Base-by-base conservation (phyloP, 352 stramenopile species). In the Pseudoperonospora humuli region DNA sequence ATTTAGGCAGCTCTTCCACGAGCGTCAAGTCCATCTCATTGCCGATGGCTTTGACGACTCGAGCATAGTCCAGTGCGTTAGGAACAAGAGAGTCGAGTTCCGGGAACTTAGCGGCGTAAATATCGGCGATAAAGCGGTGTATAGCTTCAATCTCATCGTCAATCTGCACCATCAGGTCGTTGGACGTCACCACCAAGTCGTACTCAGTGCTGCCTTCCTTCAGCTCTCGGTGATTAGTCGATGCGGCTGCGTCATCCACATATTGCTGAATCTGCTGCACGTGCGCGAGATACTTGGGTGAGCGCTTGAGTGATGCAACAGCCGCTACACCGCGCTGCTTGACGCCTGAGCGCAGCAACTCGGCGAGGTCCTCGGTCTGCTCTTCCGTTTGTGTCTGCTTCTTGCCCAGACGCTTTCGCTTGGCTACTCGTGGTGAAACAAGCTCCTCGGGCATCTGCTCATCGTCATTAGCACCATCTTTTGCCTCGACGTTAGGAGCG, bases 11-110 rank as follows among this genome's bases (percentile, higher is more conserved):
- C 31, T 93, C 68, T 20, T 54, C 44, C 11, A 97, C 75, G 11
- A 84, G 63, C 8, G 89, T 97, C 57, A 98, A 65, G 55, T 97
- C 91, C 63, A 83, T 97, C 59, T 97, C 90, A 60, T 97, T 97
- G 18, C 71, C 70, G 37, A 98, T 97, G 2, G 62, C 57, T 44
- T 91, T 57, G 5, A 97, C 88, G n/a, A 97, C 92, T 27, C 78
- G 80, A 24, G 86, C 86, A 53, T 97, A 98, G 58, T 97, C 90
- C 17, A 96, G 54, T 7, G 77, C 70, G 34, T 95, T 93, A 5
- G 89, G 79, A 17, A 98, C 70, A 9, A 98, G 65, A 29, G 95
- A 89, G 59, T 97, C 89, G 15, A 98, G 70, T 51, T 98, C 93
- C 0, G 93, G 90, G 59, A 98, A 98, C 61, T 97, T 97, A 14